phyloP scores from a whole-genome alignment of 129 eudicot species.

The Apium graveolens region DNA sequence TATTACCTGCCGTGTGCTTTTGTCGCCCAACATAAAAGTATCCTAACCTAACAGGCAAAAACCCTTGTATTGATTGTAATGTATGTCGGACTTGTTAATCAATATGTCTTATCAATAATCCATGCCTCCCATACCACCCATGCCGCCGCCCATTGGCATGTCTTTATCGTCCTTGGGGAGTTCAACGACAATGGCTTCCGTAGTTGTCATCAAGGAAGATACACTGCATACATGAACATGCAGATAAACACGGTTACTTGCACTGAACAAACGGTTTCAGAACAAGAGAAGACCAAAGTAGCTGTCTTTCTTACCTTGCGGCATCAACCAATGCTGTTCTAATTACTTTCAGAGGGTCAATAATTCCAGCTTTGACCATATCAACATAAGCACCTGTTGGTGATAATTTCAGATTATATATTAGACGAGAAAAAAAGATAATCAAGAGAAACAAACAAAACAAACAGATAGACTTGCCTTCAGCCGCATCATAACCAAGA shows the following conservation, averaged over 20 bases:
- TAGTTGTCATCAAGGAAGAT: constrained; percentile 79
- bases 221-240: constrained; percentile 38
- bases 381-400: constrained; percentile 71
- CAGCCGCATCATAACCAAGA: constrained; percentile 87
- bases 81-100: not conserved
- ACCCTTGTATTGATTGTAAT: not conserved
- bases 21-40: not conserved
- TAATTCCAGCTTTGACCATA: constrained; percentile 81
- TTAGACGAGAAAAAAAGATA: not conserved
- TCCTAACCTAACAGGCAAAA: not conserved
- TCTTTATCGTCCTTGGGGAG: constrained; percentile 56
- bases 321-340: constrained; percentile 88
- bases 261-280: not conserved
- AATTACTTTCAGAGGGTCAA: constrained; percentile 81
- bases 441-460: not conserved
- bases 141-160: constrained; percentile 67
- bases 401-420: not conserved
- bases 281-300: not conserved
- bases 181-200: constrained; percentile 72
- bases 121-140: constrained; percentile 51
- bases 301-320: constrained; percentile 45
- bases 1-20: too few relatives aligned
- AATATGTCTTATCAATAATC: constrained; percentile 27
- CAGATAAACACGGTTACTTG: not conserved
- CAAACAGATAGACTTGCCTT: constrained; percentile 24